Base-by-base conservation (phyloP, 176 grass and related monocot species). In the Leersia perrieri region DNA sequence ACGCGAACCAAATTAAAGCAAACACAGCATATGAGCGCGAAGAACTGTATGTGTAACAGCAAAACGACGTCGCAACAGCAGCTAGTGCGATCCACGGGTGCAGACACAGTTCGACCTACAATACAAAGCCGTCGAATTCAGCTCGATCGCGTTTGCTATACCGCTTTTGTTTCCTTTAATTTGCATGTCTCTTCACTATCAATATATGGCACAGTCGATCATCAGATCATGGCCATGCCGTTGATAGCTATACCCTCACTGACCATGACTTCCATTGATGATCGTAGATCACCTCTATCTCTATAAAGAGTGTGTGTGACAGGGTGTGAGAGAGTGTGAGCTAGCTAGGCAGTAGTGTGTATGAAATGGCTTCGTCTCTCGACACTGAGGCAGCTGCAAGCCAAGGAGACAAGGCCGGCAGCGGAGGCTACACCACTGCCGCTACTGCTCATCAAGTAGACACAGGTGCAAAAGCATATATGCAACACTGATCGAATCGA, bases 391-490 rank as follows among this genome's bases (percentile, higher is more conserved):
- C 49, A n/a, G 49, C 34, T 63, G 51, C 81, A 27, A 80, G 61
- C 63, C 68, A 66, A 28, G 65, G 40, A 2, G 81, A 26, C 66
- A 84, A 80, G 88, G 65, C 5, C 42, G 55, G 41, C 41, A 38
- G 87, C 20, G 82, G n/a, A n/a, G n/a, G 83, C 9, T 84, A 85
- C 78, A 80, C 27, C 49, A 77, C 73, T 1, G 35, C 85, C 28
- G 83, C 87, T 36, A 86, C 93, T 10, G 93, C 93, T 75, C 90
- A 96, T 81, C 65, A 77, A 4, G 83, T 92, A 28, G 90, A 92
- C 66, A 78, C 83, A 88, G 93, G 93, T 94, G 31, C 34, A 15
- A 35, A 38, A 58, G 22, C 53, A 55, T 9, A 55, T 9, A 58
- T 14, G 0, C 10, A 44, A 27, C 20, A 13, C 16, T 25, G 20